A percentile compares a stretch with the other conserved stretches of the same genome.
Conservation (phyloP, 305 asterid genomes). For the Fraxinus greggii region DNA sequence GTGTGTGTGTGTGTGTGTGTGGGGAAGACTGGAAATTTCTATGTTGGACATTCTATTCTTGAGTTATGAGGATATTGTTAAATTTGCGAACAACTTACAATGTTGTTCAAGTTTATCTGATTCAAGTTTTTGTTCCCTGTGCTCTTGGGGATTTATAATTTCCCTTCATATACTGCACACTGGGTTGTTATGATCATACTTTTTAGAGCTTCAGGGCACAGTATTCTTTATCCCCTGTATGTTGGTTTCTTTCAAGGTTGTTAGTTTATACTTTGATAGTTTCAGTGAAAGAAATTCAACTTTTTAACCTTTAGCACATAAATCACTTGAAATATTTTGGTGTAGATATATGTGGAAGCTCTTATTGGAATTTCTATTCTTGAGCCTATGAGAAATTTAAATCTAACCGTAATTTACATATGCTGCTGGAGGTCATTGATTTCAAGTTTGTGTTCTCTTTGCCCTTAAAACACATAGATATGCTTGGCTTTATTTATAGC, state of each 20-base stretch:
- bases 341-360: slow-evolving; percentile 2
- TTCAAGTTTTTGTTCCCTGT: background rate
- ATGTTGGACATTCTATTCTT: background rate
- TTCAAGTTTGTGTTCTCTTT: background rate
- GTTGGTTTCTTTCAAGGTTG: background rate
- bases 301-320: background rate
- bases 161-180: background rate
- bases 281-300: background rate
- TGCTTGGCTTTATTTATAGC: slow-evolving; percentile 6
- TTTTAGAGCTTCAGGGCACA: background rate
- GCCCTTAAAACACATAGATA: background rate
- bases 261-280: background rate
- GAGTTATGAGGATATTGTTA: background rate
- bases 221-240: background rate
- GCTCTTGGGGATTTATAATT: background rate
- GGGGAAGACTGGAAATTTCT: background rate
- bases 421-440: background rate
- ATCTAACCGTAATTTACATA: background rate
- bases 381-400: slow-evolving; percentile 12
- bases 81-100: background rate
- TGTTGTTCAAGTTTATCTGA: background rate
- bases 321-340: background rate
- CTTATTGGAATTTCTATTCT: slow-evolving; percentile 19
- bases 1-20: background rate
- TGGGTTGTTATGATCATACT: background rate